A percentile compares a stretch with the other conserved stretches of the same genome.
These are phyloP conservation scores for Anisodus tanguticus DNA, from an alignment of 257 asterid genomes.

Conservation along the genomic window DNA sequence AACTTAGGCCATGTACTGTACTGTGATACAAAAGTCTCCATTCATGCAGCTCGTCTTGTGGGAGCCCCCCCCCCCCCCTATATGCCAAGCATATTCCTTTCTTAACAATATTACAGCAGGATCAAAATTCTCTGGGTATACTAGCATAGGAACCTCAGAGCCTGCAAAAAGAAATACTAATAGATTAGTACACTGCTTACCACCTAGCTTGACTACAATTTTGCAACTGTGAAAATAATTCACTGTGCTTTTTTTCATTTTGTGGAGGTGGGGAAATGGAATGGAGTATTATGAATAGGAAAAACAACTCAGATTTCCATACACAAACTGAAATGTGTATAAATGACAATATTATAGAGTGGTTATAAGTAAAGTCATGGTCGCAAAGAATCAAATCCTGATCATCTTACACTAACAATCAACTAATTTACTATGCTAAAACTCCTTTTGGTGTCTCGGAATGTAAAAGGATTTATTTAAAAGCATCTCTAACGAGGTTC, in stretches of 20 bases:
- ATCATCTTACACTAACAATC: too few species aligned
- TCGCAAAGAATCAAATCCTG: background rate
- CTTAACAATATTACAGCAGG: constrained; percentile 61
- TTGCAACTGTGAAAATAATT: background rate
- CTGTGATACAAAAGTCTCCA: constrained; percentile 95
- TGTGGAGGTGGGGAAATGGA: background rate
- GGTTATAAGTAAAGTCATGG: background rate
- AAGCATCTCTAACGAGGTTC: background rate
- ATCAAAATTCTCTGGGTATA: constrained; percentile 50
- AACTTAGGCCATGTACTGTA: constrained; percentile 76
- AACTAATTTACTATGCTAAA: too few species aligned
- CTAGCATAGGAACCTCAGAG: constrained; percentile 68
- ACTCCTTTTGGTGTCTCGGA: too few species aligned
- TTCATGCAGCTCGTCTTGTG: constrained; percentile 61
- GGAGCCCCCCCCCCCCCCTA: constrained; percentile 94
- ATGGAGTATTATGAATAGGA: background rate
- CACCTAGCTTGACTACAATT: background rate
- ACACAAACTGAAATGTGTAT: constrained; percentile 12
- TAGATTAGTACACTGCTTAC: background rate
- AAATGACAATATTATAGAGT: background rate
- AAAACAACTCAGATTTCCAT: background rate
- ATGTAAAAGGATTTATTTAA: too few species aligned
- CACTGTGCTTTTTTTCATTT: background rate
- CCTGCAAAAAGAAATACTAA: constrained; percentile 52
- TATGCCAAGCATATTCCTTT: constrained; percentile 90